These are phyloP conservation scores for Didymella segeticola DNA, from an alignment of 2,329 filamentous ascomycete species.

Conservation along the genomic window DNA sequence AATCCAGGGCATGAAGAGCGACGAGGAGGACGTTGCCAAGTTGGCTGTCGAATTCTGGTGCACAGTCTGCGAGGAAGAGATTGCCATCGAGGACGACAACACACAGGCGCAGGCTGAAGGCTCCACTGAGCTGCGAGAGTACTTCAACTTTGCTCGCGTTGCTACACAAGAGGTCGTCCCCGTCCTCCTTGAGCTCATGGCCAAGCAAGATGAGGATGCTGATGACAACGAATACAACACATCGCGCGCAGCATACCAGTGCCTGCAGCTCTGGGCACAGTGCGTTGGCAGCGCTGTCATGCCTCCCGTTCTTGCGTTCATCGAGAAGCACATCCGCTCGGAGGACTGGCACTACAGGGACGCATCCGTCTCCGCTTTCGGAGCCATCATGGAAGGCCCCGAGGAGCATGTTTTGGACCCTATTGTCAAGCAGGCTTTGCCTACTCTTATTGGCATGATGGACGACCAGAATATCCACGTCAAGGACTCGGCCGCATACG, in stretches of 20 bases:
- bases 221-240: conserved; percentile 97
- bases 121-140: conserved; percentile 83
- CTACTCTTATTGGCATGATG: conserved; percentile 91
- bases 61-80: conserved; percentile 99
- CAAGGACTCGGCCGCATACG: conserved; percentile 94
- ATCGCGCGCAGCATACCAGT: conserved; percentile 93
- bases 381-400: conserved; percentile 98
- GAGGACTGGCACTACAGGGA: conserved; percentile 96
- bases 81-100: conserved; percentile 97
- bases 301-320: conserved; percentile 84
- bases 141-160: conserved; percentile 94
- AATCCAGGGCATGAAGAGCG: conserved; percentile 97
- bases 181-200: conserved; percentile 84
- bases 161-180: conserved; percentile 94
- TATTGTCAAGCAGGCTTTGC: conserved; percentile 93
- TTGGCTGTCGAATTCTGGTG: conserved; percentile 99
- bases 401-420: conserved; percentile 91
- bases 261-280: conserved; percentile 92
- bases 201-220: conserved; percentile 97
- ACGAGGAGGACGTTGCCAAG: conserved; percentile 97
- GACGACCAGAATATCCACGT: conserved; percentile 88
- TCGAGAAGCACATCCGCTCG: conserved; percentile 85
- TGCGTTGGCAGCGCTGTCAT: conserved; percentile 86
- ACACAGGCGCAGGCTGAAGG: conserved; percentile 74
- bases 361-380: conserved; percentile 95